Evolutionary conservation across 2,329 filamentous ascomycete species (phyloP), one percentile per base, ranked within the genome.

Genomic region (Stachybotrys chartarum): DNA sequence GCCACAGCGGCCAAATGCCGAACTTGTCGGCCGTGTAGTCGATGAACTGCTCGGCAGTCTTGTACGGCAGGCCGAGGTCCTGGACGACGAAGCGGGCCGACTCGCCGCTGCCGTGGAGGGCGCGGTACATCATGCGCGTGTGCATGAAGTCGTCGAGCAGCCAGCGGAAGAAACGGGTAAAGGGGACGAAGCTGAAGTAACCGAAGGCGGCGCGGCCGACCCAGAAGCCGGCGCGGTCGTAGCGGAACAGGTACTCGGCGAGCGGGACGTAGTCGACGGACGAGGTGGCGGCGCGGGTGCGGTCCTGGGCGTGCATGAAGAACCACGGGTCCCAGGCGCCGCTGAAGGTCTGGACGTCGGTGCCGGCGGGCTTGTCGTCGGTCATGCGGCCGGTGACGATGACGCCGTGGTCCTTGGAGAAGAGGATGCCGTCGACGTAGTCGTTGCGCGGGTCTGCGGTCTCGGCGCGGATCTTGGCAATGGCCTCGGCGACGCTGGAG

Each of bases 211-310:
- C 80, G 7, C 74, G 72, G 48, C 84, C 86, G 44, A 88, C 85
- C 87, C 87, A 90, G 76, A 90, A 90, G 14, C 84, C 85, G 53
- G 85, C 87, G 49, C 87, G 81, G 70, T 90, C 87, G 72, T 90
- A 90, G 52, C 87, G 81, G 76, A 90, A 90, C 60, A 90, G 82
- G 67, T 90, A 90, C 66, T 90, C 86, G 45, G 82, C 80, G 5
- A 90, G 72, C 0, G 87, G 86, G 46, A 90, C 79, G 61, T 83
- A 82, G 60, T 65, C 35, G 11, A 62, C 30, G 6, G 64, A 54
- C 55, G 66, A 55, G 54, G 58, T 49, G 51, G 61, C 52, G 57
- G 54, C 14, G 57, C 66, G 52, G 14, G 73, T 79, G 57, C 67
- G 67, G 45, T 80, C 73, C 62, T 80, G 72, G 17, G 82, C 87